Conservation (phyloP, 73 alveolate species). For the Paramecium primaurelia region DNA sequence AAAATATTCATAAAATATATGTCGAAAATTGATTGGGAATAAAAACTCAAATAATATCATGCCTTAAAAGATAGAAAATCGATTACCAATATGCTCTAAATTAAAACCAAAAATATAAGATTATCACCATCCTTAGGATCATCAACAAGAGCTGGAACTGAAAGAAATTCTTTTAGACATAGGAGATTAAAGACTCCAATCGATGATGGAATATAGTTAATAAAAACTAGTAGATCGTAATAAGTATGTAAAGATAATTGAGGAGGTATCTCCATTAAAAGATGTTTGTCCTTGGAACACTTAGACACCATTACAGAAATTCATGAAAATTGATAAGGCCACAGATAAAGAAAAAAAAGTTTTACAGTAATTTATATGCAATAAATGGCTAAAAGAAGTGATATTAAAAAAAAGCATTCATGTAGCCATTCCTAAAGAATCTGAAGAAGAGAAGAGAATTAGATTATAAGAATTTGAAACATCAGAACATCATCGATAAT, state of each 20-base stretch:
- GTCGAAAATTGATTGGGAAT: neutral
- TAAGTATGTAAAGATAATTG: neutral
- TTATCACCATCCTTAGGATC: neutral
- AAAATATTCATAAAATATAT: neutral
- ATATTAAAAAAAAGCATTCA: neutral
- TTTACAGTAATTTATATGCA: neutral
- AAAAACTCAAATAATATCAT: neutral
- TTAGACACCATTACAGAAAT: neutral
- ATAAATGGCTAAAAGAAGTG: neutral
- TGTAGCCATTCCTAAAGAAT: neutral
- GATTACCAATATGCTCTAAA: neutral
- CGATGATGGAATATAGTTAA: neutral
- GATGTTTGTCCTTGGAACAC: neutral
- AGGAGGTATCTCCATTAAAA: conserved; percentile 9
- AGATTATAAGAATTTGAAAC: neutral
- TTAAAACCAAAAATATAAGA: neutral
- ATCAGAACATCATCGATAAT: neutral
- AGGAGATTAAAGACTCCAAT: neutral
- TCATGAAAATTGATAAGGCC: neutral
- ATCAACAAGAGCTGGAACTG: neutral
- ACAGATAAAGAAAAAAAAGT: neutral
- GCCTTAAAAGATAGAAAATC: neutral
- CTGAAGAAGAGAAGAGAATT: neutral
- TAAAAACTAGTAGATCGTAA: neutral
- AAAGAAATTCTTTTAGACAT: neutral